Evolutionary conservation across 495 filamentous ascomycete genomes (phyloP).

Genomic region (Aspergillus egyptiacus): DNA sequence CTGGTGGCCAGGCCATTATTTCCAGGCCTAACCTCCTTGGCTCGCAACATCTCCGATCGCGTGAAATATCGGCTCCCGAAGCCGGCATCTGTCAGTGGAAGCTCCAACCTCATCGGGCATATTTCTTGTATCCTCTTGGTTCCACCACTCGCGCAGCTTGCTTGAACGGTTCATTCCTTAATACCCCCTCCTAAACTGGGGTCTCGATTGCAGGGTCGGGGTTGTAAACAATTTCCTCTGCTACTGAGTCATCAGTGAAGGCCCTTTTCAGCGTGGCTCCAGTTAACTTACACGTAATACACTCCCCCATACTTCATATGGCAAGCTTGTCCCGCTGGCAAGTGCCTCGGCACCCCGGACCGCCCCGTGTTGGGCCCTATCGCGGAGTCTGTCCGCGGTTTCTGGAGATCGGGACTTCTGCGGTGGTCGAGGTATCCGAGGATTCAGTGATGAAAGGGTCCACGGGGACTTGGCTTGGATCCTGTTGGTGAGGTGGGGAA

Average conservation of each 20-base stretch:
- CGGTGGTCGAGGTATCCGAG: neutral
- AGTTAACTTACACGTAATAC: neutral
- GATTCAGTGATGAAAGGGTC: neutral
- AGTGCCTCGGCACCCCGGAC: constrained; percentile 9
- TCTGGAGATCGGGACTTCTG: neutral
- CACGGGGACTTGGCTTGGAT: too few species aligned
- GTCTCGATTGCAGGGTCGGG: too few species aligned
- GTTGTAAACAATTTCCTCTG: too few species aligned
- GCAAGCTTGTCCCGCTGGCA: neutral
- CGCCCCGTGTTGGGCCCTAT: neutral
- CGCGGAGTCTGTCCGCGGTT: constrained; percentile 9
- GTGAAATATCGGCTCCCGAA: neutral
- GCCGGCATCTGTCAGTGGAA: constrained; percentile 2
- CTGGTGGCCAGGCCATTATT: constrained; percentile 6
- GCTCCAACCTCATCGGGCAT: neutral
- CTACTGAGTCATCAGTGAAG: too few species aligned
- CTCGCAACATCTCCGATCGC: constrained; percentile 14
- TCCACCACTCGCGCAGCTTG: neutral
- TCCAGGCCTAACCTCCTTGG: neutral
- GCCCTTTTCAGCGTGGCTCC: too few species aligned
- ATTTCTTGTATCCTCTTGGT: neutral
- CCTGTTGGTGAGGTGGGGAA: too few species aligned
- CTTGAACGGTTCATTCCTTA: too few species aligned
- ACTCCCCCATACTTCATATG: neutral
- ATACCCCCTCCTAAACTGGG: too few species aligned